Evolutionary conservation across 179 eudicot species (phyloP).

Genomic region (Beta lomatogona): DNA sequence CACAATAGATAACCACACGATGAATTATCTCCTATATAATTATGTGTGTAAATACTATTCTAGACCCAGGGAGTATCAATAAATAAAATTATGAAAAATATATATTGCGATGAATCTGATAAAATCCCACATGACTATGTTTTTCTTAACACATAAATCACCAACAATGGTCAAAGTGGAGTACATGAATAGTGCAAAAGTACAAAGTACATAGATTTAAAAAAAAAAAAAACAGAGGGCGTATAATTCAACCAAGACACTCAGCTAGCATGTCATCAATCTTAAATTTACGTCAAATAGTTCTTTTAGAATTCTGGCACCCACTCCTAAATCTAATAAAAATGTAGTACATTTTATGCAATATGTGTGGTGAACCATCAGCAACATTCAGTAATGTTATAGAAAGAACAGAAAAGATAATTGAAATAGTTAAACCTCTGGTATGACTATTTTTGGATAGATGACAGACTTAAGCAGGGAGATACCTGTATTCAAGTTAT

Average conservation of each 20-base stretch:
- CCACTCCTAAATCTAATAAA: neutral
- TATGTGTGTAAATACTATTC: no score
- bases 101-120: no score
- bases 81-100: no score
- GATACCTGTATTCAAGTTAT: conserved; percentile 70
- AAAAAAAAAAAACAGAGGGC: no score
- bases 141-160: no score
- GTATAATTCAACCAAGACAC: neutral
- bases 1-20: neutral
- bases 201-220: no score
- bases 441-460: neutral
- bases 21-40: no score
- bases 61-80: no score
- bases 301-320: neutral
- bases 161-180: no score
- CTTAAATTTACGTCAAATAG: neutral
- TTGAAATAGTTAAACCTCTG: neutral
- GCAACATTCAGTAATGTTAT: neutral
- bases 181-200: no score
- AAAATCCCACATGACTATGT: no score
- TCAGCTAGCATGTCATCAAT: conserved; percentile 9
- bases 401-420: neutral
- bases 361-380: neutral
- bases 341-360: neutral
- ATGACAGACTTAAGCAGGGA: neutral